These are phyloP conservation scores for Dryas octopetala DNA, from an alignment of 306 rosid species.

Conservation along the genomic window DNA sequence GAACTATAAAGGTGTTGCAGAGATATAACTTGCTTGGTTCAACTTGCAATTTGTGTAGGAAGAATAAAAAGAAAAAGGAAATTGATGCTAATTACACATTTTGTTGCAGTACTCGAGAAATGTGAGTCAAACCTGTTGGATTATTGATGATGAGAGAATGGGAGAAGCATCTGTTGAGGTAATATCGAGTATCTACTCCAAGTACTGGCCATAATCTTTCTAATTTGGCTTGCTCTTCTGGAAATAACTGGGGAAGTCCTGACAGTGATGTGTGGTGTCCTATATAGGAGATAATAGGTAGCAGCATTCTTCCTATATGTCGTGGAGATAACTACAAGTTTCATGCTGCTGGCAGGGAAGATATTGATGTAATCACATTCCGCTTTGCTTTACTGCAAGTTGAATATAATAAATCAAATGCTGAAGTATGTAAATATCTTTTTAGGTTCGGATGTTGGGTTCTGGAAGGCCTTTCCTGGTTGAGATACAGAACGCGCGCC, in stretches of 20 bases:
- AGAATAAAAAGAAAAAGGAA: neutral
- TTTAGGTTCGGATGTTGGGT: conserved; percentile 92
- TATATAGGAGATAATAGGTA: conserved; percentile 75
- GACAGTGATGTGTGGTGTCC: conserved; percentile 29
- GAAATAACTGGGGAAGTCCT: conserved; percentile 24
- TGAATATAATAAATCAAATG: conserved; percentile 21
- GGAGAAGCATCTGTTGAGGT: conserved; percentile 99
- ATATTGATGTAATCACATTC: conserved; percentile 68
- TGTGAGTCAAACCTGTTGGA: conserved; percentile 96
- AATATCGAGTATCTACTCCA: conserved; percentile 14
- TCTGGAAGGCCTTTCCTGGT: conserved; percentile 91
- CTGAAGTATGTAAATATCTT: conserved; percentile 26
- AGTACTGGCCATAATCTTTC: conserved; percentile 16
- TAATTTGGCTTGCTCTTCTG: conserved; percentile 16
- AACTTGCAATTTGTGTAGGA: no score
- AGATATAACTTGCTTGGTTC: neutral
- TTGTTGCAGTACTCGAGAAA: conserved; percentile 85
- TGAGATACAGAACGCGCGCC: conserved; percentile 78
- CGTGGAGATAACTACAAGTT: conserved; percentile 81
- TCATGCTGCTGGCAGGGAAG: conserved; percentile 99
- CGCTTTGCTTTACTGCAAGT: conserved; percentile 20
- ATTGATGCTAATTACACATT: conserved; percentile 15
- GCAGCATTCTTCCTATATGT: conserved; percentile 61
- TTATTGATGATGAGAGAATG: conserved; percentile 92
- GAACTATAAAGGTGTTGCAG: neutral